Conservation (phyloP, 1,284 basidiomycete species). For the Neonothopanus nambi region DNA sequence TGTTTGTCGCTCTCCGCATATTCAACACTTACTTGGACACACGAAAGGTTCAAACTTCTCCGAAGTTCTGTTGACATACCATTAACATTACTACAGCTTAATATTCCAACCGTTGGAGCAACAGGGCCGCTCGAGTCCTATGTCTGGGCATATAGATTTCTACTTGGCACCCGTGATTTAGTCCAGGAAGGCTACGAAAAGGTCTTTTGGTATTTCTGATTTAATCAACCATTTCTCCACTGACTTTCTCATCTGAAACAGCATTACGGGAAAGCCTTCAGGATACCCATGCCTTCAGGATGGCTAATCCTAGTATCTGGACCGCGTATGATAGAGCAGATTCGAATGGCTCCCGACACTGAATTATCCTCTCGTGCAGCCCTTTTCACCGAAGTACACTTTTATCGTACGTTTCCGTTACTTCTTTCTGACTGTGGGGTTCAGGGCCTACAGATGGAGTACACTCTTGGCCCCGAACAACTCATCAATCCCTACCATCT, state of each 20-base stretch:
- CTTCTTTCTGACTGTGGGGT: no score
- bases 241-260: neutral
- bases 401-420: no score
- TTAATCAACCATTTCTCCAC: neutral
- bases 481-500: constrained; percentile 30
- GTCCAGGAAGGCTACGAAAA: constrained; percentile 17
- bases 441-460: constrained; percentile 24
- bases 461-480: constrained; percentile 28
- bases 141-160: constrained; percentile 8
- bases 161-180: constrained; percentile 7
- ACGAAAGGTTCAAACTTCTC: no score
- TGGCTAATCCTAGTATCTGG: constrained; percentile 33
- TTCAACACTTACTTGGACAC: no score
- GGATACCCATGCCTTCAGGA: constrained; percentile 26
- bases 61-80: no score
- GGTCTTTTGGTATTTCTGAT: neutral
- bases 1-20: no score
- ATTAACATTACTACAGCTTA: no score
- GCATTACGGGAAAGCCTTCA: constrained; percentile 25
- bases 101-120: constrained; percentile 12
- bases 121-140: constrained; percentile 9
- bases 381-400: constrained; percentile 23
- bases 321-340: constrained; percentile 31
- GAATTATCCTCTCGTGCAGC: constrained; percentile 30
- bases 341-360: constrained; percentile 32